Evolutionary conservation across 2,329 filamentous ascomycete species (phyloP).

Genomic region (Nigrograna mackinnonii): DNA sequence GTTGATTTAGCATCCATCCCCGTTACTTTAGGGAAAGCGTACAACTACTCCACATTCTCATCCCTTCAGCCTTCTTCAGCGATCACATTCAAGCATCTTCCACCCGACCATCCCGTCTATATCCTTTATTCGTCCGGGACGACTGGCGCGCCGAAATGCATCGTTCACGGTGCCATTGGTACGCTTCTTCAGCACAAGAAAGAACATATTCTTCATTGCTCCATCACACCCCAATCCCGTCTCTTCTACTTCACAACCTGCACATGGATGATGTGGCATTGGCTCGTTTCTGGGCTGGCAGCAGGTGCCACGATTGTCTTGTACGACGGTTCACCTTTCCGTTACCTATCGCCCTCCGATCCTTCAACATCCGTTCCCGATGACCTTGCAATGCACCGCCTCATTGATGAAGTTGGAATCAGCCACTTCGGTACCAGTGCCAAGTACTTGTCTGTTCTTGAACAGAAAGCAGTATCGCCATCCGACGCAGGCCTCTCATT

Average conservation of each 20-base stretch:
- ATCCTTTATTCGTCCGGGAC: constrained; percentile 94
- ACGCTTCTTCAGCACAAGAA: constrained; percentile 97
- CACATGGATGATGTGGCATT: constrained; percentile 99
- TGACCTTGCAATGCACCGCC: constrained; percentile 77
- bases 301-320: constrained; percentile 81
- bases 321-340: constrained; percentile 92
- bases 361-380: constrained; percentile 63
- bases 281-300: constrained; percentile 85
- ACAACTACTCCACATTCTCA: constrained; percentile 40
- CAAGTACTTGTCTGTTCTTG: constrained; percentile 88
- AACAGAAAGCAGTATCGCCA: constrained; percentile 64
- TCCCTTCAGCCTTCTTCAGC: constrained; percentile 42
- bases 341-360: constrained; percentile 38
- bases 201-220: constrained; percentile 86
- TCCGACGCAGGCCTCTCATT: constrained; percentile 54
- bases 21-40: constrained; percentile 33
- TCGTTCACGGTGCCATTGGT: constrained; percentile 87
- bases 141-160: constrained; percentile 85
- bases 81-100: constrained; percentile 71
- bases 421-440: constrained; percentile 96
- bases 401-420: constrained; percentile 80
- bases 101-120: constrained; percentile 86
- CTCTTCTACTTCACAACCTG: constrained; percentile 95
- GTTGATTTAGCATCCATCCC: constrained; percentile 46
- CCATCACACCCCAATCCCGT: constrained; percentile 71